phyloP scores from a whole-genome alignment of 371 early-diverging fungal species.

The Umbelopsis sp. region DNA sequence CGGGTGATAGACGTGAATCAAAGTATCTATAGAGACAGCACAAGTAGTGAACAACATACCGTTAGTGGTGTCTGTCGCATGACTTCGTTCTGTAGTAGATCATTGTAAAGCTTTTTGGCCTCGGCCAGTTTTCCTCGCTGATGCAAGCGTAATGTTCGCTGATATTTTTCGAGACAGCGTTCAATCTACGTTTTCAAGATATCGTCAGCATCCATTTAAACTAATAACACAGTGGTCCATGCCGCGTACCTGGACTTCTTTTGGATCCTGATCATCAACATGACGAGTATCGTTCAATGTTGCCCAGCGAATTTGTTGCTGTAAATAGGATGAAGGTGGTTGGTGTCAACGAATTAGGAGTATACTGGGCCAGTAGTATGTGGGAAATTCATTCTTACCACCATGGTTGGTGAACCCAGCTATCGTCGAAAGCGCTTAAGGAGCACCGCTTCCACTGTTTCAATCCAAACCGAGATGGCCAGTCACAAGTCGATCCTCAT shows the following conservation, averaged over 20 bases:
- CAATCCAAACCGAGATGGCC: neutral
- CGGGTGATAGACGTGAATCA: slow-evolving; percentile 6
- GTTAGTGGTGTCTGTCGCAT: slow-evolving; percentile 41
- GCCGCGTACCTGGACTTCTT: slow-evolving; percentile 15
- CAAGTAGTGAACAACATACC: slow-evolving; percentile 22
- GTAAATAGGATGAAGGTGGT: too few species aligned
- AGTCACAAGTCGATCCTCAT: neutral
- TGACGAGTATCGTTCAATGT: slow-evolving; percentile 10
- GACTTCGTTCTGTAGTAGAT: slow-evolving; percentile 47
- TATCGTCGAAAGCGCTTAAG: neutral
- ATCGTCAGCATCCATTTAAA: neutral
- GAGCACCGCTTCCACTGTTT: neutral
- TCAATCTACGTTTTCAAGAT: slow-evolving; percentile 41
- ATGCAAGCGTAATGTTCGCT: slow-evolving; percentile 51
- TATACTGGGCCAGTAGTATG: too few species aligned
- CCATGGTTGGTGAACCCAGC: slow-evolving; percentile 6
- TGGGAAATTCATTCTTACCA: neutral
- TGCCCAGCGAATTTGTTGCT: slow-evolving; percentile 15
- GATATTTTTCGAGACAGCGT: slow-evolving; percentile 50
- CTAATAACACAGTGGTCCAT: neutral
- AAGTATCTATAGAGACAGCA: neutral
- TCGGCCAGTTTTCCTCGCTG: slow-evolving; percentile 46
- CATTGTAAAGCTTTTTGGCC: slow-evolving; percentile 48
- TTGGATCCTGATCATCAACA: slow-evolving; percentile 7
- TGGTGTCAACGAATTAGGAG: too few species aligned